Conservation (phyloP, 2,329 filamentous ascomycete species). For the Nothophaeocryptopus gaeumannii region DNA sequence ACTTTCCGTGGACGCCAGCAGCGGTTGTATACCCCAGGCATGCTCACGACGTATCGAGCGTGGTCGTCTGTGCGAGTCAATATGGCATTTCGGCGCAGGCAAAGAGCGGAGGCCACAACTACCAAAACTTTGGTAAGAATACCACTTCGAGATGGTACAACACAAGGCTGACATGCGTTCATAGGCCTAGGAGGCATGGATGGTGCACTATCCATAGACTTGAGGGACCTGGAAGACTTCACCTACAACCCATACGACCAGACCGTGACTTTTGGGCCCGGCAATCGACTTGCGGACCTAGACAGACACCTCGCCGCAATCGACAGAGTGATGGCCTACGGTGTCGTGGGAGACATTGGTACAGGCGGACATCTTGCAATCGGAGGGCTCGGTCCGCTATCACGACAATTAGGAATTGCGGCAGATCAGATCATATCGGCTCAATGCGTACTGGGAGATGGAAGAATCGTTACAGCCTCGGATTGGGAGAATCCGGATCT, state of each 20-base stretch:
- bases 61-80: slow-evolving; percentile 18
- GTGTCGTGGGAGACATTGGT: slow-evolving; percentile 16
- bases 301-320: slow-evolving; percentile 8
- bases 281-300: slow-evolving; percentile 15
- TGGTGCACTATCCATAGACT: slow-evolving; percentile 14
- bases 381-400: slow-evolving; percentile 43
- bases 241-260: slow-evolving; percentile 9
- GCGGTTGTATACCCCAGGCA: slow-evolving; percentile 18
- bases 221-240: slow-evolving; percentile 18
- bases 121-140: slow-evolving; percentile 15
- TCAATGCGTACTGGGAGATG: slow-evolving; percentile 42
- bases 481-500: slow-evolving; percentile 26
- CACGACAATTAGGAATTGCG: slow-evolving; percentile 52
- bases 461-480: slow-evolving; percentile 39
- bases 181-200: slow-evolving; percentile 17
- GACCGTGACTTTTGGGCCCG: slow-evolving; percentile 16
- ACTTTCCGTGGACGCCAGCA: slow-evolving; percentile 13
- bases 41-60: slow-evolving; percentile 13
- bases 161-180: background rate
- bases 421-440: slow-evolving; percentile 48
- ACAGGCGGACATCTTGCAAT: slow-evolving; percentile 21
- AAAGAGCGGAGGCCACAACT: slow-evolving; percentile 21
- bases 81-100: slow-evolving; percentile 17
- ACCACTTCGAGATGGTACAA: background rate
- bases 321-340: slow-evolving; percentile 15